Percentiles rank a stretch among this genome's conserved stretches.
Conservation (phyloP, 257 asterid species). For the Handroanthus guayacan region DNA sequence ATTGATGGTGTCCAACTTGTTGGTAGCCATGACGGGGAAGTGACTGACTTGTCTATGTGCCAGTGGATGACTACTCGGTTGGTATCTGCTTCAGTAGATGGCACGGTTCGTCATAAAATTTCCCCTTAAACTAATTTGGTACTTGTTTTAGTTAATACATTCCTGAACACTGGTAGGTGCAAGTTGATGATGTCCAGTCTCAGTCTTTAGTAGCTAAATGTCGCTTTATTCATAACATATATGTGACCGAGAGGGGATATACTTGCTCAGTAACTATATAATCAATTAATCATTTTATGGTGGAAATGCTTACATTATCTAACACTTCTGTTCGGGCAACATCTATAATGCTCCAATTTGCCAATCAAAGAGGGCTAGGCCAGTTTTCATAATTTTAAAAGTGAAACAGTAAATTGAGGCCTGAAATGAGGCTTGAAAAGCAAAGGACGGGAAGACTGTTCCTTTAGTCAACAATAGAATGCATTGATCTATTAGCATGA, state of each 20-base stretch:
- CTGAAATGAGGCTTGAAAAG: not conserved
- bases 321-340: conserved; percentile 1
- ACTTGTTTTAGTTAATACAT: not conserved
- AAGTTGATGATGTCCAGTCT: not conserved
- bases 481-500: not conserved
- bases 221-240: not conserved
- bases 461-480: not conserved
- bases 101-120: conserved; percentile 64
- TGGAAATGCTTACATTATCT: not conserved
- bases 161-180: not conserved
- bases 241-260: not conserved
- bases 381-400: not conserved
- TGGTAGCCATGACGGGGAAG: conserved; percentile 86
- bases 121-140: not conserved
- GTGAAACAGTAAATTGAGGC: not conserved
- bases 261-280: not conserved
- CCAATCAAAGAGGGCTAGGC: not conserved
- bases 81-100: conserved; percentile 87
- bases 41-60: conserved; percentile 88
- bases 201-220: not conserved
- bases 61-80: conserved; percentile 94
- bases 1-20: conserved; percentile 84
- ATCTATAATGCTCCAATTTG: not conserved
- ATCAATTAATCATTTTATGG: not conserved
- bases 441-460: not conserved